Base-by-base conservation (phyloP, 768 basidiomycete genomes). In the Trametes maxima region DNA sequence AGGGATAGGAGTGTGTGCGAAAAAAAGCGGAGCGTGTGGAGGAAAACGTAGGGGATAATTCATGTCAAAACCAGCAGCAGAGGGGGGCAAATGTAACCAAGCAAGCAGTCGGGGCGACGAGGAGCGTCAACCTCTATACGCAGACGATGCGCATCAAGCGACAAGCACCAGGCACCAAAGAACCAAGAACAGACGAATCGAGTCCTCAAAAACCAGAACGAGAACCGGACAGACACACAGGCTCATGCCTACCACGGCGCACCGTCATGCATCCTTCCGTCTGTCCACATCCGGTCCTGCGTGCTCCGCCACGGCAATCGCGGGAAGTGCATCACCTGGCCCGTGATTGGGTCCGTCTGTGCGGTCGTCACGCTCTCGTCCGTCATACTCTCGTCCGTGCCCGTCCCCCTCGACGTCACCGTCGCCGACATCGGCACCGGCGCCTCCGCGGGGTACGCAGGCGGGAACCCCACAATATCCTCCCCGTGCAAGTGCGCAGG, bases 291-390 rank as follows among this genome's bases (percentile, higher is more conserved):
- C 44, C 24, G 37, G 33, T 64, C 65, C 45, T 57, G 52, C 5
- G 55, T 64, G 16, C 65, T 58, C 8, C 54, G 53, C 65, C 65
- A 70, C 3, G 72, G 70, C 60, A 73, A 40, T 24, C 67, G 37
- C 22, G 73, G 67, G 49, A 73, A 61, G 49, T 72, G 74, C 62
- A 71, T 62, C 6, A 70, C 64, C 8, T 68, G 69, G 17, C 75
- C 75, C 7, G 73, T 74, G 1, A 73, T 60, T 11, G 75, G 74
- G 54, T 76, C 75, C 45, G 74, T 75, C 43, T 69, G 47, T 2
- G 70, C 64, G 22, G 74, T 76, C 45, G 74, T 74, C 8, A 71
- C 72, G 48, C 73, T 75, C 36, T 72, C 66, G 49, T 69, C 54
- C 21, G 71, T 60, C 63, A 49, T 40, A 39, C 59, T 67, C 25